A percentile compares a stretch with the other conserved stretches of the same genome.
Conservation (phyloP, 164 flowering plant genomes). For the Aristolochia californica region DNA sequence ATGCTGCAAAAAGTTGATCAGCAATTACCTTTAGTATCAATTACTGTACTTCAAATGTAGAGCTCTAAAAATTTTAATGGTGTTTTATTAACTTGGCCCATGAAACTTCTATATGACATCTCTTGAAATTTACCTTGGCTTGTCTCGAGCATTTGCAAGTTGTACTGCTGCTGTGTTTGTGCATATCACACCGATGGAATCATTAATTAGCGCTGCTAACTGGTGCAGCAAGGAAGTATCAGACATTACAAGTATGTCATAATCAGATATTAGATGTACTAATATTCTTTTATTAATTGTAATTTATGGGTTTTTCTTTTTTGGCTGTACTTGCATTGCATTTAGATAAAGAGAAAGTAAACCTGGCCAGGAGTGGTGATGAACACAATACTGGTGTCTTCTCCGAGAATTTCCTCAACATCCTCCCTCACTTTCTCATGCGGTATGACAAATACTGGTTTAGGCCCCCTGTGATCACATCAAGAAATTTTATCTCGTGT, state of each 20-base stretch:
- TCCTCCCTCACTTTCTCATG: conserved; percentile 77
- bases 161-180: conserved; percentile 91
- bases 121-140: conserved; percentile 44
- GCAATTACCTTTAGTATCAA: neutral
- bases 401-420: conserved; percentile 60
- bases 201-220: conserved; percentile 85
- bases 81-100: too few species aligned
- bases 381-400: conserved; percentile 69
- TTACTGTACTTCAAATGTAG: neutral
- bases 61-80: too few species aligned
- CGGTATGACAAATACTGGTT: conserved; percentile 77
- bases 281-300: neutral
- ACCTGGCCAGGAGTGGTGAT: conserved; percentile 90
- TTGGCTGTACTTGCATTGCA: too few species aligned
- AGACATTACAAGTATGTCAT: neutral
- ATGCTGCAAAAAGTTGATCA: conserved; percentile 34
- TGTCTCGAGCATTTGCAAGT: conserved; percentile 72
- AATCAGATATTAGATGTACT: neutral
- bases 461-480: conserved; percentile 58
- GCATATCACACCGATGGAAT: conserved; percentile 74
- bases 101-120: too few species aligned
- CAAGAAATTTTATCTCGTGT: neutral
- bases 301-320: neutral
- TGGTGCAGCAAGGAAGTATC: conserved; percentile 12
- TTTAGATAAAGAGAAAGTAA: neutral